Evolutionary conservation across 345 rosid species (phyloP), one percentile per base, ranked within the genome.

Genomic region (Populus nigra): DNA sequence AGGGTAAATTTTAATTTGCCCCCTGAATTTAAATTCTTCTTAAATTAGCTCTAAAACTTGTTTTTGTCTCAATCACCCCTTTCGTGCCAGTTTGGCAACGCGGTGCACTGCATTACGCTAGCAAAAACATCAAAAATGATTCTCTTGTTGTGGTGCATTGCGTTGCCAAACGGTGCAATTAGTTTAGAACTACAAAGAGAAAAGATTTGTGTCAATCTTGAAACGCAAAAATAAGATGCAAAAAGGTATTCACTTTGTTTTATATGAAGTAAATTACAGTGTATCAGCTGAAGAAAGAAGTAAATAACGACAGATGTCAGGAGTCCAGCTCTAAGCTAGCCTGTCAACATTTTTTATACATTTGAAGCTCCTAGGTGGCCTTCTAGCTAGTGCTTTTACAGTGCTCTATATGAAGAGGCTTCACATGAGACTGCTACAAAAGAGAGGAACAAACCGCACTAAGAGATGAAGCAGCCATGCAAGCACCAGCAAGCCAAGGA

Each of bases 391-490:
- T 31, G 33, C 7, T 0, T 29, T 29, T 25, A 15, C n/a, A 29
- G 68, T 12, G 8, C 68, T 65, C 5, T 36, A 9, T 18, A 50
- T 22, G n/a, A 50, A 18, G n/a, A 50, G 71, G 45, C 9, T 39
- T 17, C 43, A 11, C 36, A 35, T 35, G 35, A n/a, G 18, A 20
- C 57, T 13, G 41, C 50, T 39, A 36, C 6, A 63, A 16, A 18
- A 74, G 29, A 74, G 69, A 61, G 35, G 50, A 33, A 49, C 69
- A 61, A 2, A 74, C 57, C 11, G 63, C 25, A 62, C 77, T 59
- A 8, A 75, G 45, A 65, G 71, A 63, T 3, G 71, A 63, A 13
- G 29, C 9, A 23, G 62, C 71, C 78, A 75, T 75, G 25, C 16
- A n/a, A 17, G 61, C 59, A 38, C 71, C 63, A 8, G 71, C 78